A percentile compares a stretch with the other conserved stretches of the same genome.
Evolutionary conservation across 768 basidiomycete genomes (phyloP).

Genomic region (Lactifluus volemus): DNA sequence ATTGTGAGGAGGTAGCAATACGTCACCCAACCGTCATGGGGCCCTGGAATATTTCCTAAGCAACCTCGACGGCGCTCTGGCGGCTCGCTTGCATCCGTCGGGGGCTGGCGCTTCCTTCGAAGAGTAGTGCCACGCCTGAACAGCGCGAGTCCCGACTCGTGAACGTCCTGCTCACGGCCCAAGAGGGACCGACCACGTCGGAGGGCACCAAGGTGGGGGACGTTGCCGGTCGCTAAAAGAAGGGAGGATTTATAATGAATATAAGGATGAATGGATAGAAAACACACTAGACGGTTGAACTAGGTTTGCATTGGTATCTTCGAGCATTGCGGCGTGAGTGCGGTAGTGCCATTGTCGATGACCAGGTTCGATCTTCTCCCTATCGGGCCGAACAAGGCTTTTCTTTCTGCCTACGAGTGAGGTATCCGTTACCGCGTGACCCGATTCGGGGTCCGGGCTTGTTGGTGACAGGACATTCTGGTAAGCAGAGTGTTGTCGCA

Average conservation of each 20-base stretch:
- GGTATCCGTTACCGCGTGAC: conserved; percentile 33
- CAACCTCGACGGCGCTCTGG: conserved; percentile 40
- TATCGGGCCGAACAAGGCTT: conserved; percentile 84
- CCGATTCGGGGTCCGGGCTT: conserved; percentile 27
- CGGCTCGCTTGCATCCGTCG: conserved; percentile 32
- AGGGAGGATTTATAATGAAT: conserved; percentile 3
- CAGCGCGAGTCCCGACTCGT: conserved; percentile 86
- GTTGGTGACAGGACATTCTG: conserved; percentile 36
- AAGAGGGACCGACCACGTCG: conserved; percentile 87
- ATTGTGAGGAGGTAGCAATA: conserved; percentile 84
- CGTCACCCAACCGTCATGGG: conserved; percentile 91
- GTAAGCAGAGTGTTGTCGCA: conserved; percentile 37
- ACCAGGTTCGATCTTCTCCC: conserved; percentile 92
- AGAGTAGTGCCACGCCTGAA: conserved; percentile 82
- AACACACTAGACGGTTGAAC: conserved; percentile 79
- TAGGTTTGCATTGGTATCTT: conserved; percentile 57
- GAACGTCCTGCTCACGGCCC: conserved; percentile 81
- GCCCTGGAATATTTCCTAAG: conserved; percentile 76
- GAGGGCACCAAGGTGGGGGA: conserved; percentile 48
- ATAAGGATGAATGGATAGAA: conserved; percentile 8
- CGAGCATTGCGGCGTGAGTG: conserved; percentile 70
- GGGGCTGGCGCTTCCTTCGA: conserved; percentile 53
- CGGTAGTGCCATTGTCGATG: conserved; percentile 95
- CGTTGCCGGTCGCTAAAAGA: conserved; percentile 65
- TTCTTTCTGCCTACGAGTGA: conserved; percentile 71